Percentiles rank a stretch among this genome's conserved stretches.
These are phyloP conservation scores for Blumeria graminis DNA, from an alignment of 2,329 filamentous ascomycete genomes.

Conservation along the genomic window DNA sequence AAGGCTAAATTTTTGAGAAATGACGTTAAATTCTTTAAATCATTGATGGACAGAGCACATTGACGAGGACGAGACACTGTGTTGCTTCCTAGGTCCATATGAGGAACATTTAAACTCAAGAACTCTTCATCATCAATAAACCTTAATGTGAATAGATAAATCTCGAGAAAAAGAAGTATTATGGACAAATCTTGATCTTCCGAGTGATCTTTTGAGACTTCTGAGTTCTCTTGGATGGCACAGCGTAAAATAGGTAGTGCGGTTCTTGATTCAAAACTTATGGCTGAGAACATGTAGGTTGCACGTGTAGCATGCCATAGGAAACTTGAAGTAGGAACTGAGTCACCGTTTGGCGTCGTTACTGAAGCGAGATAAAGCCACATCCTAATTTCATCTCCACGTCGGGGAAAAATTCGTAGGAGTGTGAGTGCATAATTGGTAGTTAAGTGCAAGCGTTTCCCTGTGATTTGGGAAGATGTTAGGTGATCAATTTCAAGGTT, in stretches of 20 bases:
- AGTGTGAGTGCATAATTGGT: conserved; percentile 73
- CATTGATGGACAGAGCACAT: conserved; percentile 44
- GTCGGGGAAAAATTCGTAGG: conserved; percentile 58
- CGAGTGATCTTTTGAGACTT: conserved; percentile 4
- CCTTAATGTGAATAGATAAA: conserved; percentile 80
- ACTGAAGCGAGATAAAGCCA: conserved; percentile 53
- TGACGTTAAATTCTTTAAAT: conserved; percentile 49
- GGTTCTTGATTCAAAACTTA: conserved; percentile 30
- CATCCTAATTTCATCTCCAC: conserved; percentile 80
- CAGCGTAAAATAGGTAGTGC: conserved; percentile 25
- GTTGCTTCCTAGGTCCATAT: conserved; percentile 16
- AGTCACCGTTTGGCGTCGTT: conserved; percentile 12
- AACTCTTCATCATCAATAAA: conserved; percentile 96
- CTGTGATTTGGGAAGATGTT: conserved; percentile 9
- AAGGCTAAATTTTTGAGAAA: conserved; percentile 88
- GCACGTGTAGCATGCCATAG: conserved; percentile 50
- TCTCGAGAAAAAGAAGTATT: conserved; percentile 70
- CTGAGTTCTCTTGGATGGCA: conserved; percentile 6
- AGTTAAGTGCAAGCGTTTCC: conserved; percentile 34
- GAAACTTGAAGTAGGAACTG: conserved; percentile 48
- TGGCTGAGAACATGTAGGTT: conserved; percentile 31
- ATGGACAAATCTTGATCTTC: conserved; percentile 51
- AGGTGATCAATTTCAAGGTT: conserved; percentile 14
- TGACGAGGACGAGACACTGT: conserved; percentile 26
- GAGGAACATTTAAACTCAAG: conserved; percentile 32